These are phyloP conservation scores for Rosa multiflora DNA, from an alignment of 306 rosid species.

Conservation along the genomic window DNA sequence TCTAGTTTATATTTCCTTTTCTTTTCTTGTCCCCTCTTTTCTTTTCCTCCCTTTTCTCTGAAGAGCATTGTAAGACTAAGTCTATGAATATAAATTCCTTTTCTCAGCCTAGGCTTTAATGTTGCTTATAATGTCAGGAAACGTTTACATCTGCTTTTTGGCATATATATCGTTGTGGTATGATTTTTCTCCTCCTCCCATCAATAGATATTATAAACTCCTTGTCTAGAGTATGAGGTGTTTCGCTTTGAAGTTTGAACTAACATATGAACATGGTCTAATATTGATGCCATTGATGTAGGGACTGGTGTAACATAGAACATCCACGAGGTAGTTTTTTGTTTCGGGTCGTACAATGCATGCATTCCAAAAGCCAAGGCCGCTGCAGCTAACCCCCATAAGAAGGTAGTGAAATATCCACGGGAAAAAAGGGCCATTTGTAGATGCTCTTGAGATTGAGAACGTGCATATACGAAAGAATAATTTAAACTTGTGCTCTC, in stretches of 20 bases:
- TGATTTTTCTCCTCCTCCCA: no score
- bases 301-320: slow-evolving; percentile 99
- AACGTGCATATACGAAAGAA: slow-evolving; percentile 58
- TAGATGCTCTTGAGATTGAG: slow-evolving; percentile 95
- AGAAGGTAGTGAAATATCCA: slow-evolving; percentile 90
- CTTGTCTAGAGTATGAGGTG: slow-evolving; percentile 11
- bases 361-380: slow-evolving; percentile 92
- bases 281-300: slow-evolving; percentile 39
- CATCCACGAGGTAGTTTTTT: slow-evolving; percentile 86
- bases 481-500: slow-evolving; percentile 38
- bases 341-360: slow-evolving; percentile 87
- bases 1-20: background rate
- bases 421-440: slow-evolving; percentile 92
- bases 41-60: background rate
- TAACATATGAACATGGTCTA: slow-evolving; percentile 29
- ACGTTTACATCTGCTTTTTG: background rate
- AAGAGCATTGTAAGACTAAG: background rate
- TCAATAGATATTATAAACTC: background rate
- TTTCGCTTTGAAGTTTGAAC: slow-evolving; percentile 10
- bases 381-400: slow-evolving; percentile 64
- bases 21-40: background rate
- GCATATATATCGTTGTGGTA: background rate
- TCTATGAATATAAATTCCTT: background rate
- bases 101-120: background rate
- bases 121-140: background rate